phyloP scores from a whole-genome alignment of 352 stramenopile genomes.

The Phytophthora pisi region DNA sequence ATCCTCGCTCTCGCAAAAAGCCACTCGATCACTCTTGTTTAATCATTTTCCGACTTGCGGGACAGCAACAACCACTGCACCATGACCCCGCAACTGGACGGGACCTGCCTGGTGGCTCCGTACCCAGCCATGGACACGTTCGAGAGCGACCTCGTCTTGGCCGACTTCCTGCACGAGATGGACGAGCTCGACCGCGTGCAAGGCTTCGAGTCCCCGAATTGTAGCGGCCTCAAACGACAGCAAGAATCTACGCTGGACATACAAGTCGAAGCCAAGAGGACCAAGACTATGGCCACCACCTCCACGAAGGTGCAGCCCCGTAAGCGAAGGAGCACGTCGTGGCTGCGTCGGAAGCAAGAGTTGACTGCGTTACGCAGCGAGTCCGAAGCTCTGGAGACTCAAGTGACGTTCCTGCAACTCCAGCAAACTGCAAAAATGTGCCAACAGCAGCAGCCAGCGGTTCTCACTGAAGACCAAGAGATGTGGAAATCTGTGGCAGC shows the following conservation, averaged over 20 bases:
- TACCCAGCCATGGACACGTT: constrained; percentile 8
- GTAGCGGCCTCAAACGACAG: not conserved
- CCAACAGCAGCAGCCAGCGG: not conserved
- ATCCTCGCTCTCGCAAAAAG: not conserved
- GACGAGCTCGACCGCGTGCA: constrained; percentile 17
- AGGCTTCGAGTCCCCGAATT: not conserved
- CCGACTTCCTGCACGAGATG: constrained; percentile 29
- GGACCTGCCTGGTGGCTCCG: not conserved
- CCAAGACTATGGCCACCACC: not conserved
- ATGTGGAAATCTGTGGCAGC: constrained; percentile 24
- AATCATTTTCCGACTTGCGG: constrained; percentile 32
- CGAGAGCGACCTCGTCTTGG: constrained; percentile 20
- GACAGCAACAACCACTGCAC: not conserved
- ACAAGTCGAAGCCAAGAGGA: constrained; percentile 7
- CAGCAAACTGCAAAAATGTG: not conserved
- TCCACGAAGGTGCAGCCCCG: not conserved
- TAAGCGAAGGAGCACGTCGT: constrained; percentile 32
- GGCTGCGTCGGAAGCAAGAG: constrained; percentile 34
- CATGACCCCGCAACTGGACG: constrained; percentile 13
- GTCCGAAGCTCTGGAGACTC: constrained; percentile 7
- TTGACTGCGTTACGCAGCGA: constrained; percentile 18
- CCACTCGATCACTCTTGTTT: not conserved
- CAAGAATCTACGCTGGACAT: not conserved
- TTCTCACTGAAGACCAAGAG: constrained; percentile 5
- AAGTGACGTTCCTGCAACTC: constrained; percentile 9